Evolutionary conservation across 2,329 filamentous ascomycete species (phyloP), one percentile per base, ranked within the genome.

Genomic region (Hypoxylon rubiginosum): DNA sequence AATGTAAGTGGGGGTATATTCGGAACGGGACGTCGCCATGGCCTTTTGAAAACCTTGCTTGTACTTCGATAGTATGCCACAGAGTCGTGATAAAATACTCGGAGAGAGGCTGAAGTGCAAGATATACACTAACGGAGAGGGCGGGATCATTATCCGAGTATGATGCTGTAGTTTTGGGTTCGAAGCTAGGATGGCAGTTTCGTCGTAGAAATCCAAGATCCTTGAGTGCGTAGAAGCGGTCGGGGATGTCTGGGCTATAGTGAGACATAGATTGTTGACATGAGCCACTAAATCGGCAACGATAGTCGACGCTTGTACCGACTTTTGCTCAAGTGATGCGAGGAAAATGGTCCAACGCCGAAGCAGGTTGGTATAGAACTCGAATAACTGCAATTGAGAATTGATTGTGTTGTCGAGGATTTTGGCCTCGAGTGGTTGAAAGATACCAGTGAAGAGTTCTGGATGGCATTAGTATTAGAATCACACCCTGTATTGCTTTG

Each of bases 31-130:
- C n/a, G 59, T 67, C 3, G 60, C 55, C 69, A 75, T 76, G 49
- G 73, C 73, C n/a, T 81, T 79, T 74, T 95, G 92, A 73, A 95
- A 93, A 0, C 90, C 88, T 24, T 83, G 83, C 77, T 96, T 96
- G 81, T 94, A 95, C 46, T 79, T 81, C 2, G 91, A 89, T 28
- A 97, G 83, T 26, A 94, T 84, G 52, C 84, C 84, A 75, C 89
- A 93, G 34, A 93, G 85, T 5, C 90, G 88, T 6, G 92, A 92
- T 3, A 92, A 81, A 15, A 86, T 86, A 17, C 85, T 85, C 13
- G 89, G 82, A 1, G 88, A 91, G 19, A 84, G 80, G 62, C 84
- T 86, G 76, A 96, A 94, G 68, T 90, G 83, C 41, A 96, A 82
- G 9, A 85, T 85, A 79, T 96, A 96, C 21, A 94, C 83, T 9